Conservation (phyloP, 2,329 filamentous ascomycete species). For the Colletotrichum eremochloae region DNA sequence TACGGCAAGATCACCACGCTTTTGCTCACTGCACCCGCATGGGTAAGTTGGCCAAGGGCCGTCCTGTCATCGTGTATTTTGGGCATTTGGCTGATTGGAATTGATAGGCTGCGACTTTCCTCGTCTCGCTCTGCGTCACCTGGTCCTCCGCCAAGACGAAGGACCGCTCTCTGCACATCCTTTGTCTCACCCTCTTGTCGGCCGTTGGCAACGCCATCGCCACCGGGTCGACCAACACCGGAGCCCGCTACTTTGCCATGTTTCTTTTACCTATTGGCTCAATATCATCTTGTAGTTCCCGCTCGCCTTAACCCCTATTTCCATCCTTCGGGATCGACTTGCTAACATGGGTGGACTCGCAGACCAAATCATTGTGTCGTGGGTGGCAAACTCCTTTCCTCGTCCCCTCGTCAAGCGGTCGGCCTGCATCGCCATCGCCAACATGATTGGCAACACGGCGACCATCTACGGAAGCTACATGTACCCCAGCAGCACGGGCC, state of each 20-base stretch:
- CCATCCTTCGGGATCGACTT: neutral
- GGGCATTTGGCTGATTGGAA: neutral
- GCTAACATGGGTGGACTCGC: neutral
- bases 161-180: constrained; percentile 70
- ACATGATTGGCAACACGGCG: constrained; percentile 73
- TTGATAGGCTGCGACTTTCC: constrained; percentile 61
- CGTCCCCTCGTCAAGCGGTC: constrained; percentile 78
- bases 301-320: neutral
- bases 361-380: constrained; percentile 73
- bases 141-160: constrained; percentile 66
- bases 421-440: constrained; percentile 74
- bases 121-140: constrained; percentile 66
- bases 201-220: constrained; percentile 68
- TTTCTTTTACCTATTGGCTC: constrained; percentile 71
- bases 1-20: constrained; percentile 68
- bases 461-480: constrained; percentile 61
- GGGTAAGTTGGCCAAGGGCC: constrained; percentile 53
- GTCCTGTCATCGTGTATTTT: neutral
- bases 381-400: constrained; percentile 78
- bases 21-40: constrained; percentile 70
- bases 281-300: constrained; percentile 57
- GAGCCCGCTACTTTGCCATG: constrained; percentile 72
- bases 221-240: constrained; percentile 62
- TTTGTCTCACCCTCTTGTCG: constrained; percentile 64
- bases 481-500: constrained; percentile 57